A percentile compares a stretch with the other conserved stretches of the same genome.
phyloP scores from a whole-genome alignment of 1,139 yeast species.

The Suhomyces maxii region DNA sequence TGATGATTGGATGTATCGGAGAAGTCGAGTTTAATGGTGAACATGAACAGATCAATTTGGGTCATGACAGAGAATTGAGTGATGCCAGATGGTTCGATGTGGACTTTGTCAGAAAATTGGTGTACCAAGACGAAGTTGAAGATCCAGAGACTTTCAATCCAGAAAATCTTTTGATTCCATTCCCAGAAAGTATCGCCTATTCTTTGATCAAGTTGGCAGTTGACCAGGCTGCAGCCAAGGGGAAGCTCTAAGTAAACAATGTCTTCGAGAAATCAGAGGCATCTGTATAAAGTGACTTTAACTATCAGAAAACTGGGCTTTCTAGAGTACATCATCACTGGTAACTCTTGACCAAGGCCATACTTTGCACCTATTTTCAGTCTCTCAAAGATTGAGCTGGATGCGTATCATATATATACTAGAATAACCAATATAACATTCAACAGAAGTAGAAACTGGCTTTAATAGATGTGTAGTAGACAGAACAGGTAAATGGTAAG shows the following conservation, averaged over 20 bases:
- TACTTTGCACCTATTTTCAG: no score
- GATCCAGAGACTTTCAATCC: constrained; percentile 32
- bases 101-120: constrained; percentile 48
- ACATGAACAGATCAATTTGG: constrained; percentile 64
- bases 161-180: constrained; percentile 43
- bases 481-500: no score
- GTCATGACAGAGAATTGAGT: constrained; percentile 79
- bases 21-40: constrained; percentile 59
- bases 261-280: not conserved
- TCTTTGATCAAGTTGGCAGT: constrained; percentile 44
- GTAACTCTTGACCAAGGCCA: no score
- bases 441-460: no score
- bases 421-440: no score
- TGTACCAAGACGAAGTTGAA: constrained; percentile 33
- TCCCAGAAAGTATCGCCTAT: constrained; percentile 43
- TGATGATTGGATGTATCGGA: constrained; percentile 92
- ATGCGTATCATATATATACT: no score
- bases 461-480: no score
- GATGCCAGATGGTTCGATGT: constrained; percentile 85
- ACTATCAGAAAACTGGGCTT: no score
- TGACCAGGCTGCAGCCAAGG: constrained; percentile 33
- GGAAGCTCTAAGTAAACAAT: not conserved
- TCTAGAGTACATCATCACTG: no score
- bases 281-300: no score
- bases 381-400: no score